These are phyloP conservation scores for Sporothrix phasma DNA, from an alignment of 2,329 filamentous ascomycete species.

Conservation along the genomic window DNA sequence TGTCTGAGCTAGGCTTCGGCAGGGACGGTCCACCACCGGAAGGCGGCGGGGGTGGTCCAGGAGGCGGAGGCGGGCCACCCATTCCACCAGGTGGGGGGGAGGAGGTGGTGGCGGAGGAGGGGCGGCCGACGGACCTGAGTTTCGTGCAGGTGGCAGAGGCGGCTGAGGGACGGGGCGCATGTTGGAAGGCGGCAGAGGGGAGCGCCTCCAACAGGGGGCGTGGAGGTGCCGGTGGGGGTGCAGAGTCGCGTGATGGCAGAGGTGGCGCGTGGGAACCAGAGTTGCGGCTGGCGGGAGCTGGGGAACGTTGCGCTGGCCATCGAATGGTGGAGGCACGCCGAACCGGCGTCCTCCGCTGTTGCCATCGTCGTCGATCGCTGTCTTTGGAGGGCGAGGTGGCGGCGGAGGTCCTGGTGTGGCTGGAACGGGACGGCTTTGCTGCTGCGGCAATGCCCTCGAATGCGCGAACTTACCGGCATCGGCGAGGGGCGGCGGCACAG, in stretches of 20 bases:
- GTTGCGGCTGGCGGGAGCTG: conserved; percentile 60
- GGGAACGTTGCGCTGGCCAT: conserved; percentile 56
- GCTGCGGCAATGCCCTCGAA: conserved; percentile 38
- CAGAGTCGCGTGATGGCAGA: not conserved
- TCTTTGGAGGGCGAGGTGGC: conserved; percentile 59
- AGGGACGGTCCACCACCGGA: conserved; percentile 38
- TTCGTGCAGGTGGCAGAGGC: conserved; percentile 29
- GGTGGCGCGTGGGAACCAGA: not conserved
- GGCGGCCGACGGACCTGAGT: conserved; percentile 24
- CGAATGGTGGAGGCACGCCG: conserved; percentile 70
- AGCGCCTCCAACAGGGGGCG: conserved; percentile 32
- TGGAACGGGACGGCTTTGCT: conserved; percentile 33
- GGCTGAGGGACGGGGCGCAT: conserved; percentile 45
- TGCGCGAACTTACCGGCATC: conserved; percentile 83
- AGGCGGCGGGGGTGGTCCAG: conserved; percentile 45
- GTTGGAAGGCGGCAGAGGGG: conserved; percentile 40
- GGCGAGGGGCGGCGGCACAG: conserved; percentile 75
- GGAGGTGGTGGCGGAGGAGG: conserved; percentile 23
- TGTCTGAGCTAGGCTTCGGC: conserved; percentile 36
- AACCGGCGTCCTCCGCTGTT: conserved; percentile 47
- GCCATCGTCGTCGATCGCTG: conserved; percentile 59
- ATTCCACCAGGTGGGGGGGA: conserved; percentile 23
- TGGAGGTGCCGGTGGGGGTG: conserved; percentile 38
- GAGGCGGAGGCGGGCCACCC: conserved; percentile 36
- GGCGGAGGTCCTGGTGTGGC: conserved; percentile 53